Evolutionary conservation across 75 land plant genomes (phyloP), one percentile per base, ranked within the genome.

Genomic region (Isoetes taiwanensis): DNA sequence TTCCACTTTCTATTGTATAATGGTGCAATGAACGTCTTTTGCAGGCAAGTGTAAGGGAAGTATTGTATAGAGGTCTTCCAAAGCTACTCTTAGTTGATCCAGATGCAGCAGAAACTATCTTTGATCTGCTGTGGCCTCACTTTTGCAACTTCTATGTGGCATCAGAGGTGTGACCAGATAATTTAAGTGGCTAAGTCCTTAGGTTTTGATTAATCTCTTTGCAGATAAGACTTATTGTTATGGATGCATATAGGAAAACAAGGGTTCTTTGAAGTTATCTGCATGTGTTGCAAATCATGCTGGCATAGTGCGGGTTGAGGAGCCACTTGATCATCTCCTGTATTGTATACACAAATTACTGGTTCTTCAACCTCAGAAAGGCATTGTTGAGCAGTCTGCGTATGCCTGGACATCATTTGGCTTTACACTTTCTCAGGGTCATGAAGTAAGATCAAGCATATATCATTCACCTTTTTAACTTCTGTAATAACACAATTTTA

Each of bases 111-210:
- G 78, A 72, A 12, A 30, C 58, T 41, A 64, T 82, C 25, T 70
- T 82, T 50, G 83, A 90, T 76, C 63, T 90, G 19, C 77, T 90
- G 20, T 68, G 82, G 81, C 75, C 91, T 43, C 96, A 90, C 64
- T 90, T 90, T 38, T 68, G 63, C 41, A 66, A 57, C 20, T 85
- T 74, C 65, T 78, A 77, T 42, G 21, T 30, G n/a, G 19, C 38
- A 60, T 56, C 30, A 20, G 78, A 85, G 80, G 90, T 79, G 66
- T 6, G 59, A 43, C 4, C 24, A 25, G 19, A 37, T 25, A 10
- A 34, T 1, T 25, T 20, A 25, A 28, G 41, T 61, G 12, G 28
- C 30, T 16, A 37, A 9, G 9, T 5, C 0, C 30, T 35, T 34
- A 61, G 14, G 38, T 5, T 57, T n/a, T n/a, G n/a, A n/a, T n/a